Percentiles rank a stretch among this genome's conserved stretches.
Conservation (phyloP, 208 protist species). For the Eutreptiella sp. region DNA sequence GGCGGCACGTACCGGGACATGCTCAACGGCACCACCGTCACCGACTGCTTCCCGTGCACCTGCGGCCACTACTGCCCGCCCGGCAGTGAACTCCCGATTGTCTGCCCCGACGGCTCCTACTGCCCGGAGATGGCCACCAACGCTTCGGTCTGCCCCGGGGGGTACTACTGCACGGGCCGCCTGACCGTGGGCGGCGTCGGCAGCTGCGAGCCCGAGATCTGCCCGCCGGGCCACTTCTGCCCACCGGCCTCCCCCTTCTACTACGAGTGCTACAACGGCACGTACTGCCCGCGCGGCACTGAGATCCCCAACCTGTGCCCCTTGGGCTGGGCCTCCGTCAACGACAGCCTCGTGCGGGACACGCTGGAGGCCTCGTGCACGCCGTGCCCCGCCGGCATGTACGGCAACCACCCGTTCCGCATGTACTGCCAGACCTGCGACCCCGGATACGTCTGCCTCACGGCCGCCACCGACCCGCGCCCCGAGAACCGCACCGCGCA, state of each 20-base stretch:
- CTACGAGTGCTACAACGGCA: slow-evolving; percentile 2
- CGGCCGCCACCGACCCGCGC: slow-evolving; percentile 4
- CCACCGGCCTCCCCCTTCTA: neutral
- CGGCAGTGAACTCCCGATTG: slow-evolving; percentile 3
- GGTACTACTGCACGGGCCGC: slow-evolving; percentile 27
- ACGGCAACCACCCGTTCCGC: neutral
- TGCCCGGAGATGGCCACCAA: slow-evolving; percentile 8
- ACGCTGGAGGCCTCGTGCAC: slow-evolving; percentile 6
- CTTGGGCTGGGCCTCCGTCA: slow-evolving; percentile 23
- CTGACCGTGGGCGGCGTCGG: neutral
- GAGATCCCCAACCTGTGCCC: slow-evolving; percentile 30
- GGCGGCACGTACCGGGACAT: slow-evolving; percentile 29
- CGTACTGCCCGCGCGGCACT: slow-evolving; percentile 32
- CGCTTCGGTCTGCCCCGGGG: neutral
- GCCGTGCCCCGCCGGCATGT: slow-evolving; percentile 35
- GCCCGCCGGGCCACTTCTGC: slow-evolving; percentile 25
- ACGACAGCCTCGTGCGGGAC: slow-evolving; percentile 25
- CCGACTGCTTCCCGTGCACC: slow-evolving; percentile 11
- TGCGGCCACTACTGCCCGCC: slow-evolving; percentile 30
- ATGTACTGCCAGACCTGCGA: slow-evolving; percentile 23
- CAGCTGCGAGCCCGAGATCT: neutral
- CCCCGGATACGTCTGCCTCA: slow-evolving; percentile 28
- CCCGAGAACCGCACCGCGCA: slow-evolving; percentile 6
- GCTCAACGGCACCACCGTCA: neutral
- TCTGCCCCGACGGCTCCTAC: slow-evolving; percentile 36